Conservation (phyloP, 2,329 filamentous ascomycete species). For the Neonectria ditissima region DNA sequence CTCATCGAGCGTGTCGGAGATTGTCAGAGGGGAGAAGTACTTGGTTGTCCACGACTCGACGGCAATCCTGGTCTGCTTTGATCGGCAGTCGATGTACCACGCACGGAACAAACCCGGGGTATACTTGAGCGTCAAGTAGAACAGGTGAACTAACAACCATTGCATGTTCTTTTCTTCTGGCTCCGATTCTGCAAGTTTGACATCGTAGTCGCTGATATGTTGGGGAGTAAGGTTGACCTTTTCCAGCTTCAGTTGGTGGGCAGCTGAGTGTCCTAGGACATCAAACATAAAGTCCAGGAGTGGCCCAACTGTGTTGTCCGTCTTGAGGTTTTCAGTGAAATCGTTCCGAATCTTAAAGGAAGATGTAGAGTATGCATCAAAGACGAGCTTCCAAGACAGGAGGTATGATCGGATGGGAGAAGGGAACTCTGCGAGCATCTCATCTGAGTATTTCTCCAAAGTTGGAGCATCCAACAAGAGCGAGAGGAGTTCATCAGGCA, state of each 20-base stretch:
- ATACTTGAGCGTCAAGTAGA: slow-evolving; percentile 83
- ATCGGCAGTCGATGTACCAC: slow-evolving; percentile 87
- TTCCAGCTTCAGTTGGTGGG: slow-evolving; percentile 79
- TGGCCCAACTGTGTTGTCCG: slow-evolving; percentile 74
- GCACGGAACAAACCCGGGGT: slow-evolving; percentile 81
- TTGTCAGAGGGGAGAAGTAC: slow-evolving; percentile 79
- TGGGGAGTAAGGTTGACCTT: slow-evolving; percentile 70
- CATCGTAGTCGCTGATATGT: slow-evolving; percentile 67
- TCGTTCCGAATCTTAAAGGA: slow-evolving; percentile 85
- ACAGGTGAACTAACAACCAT: slow-evolving; percentile 87
- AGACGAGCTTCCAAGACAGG: slow-evolving; percentile 89
- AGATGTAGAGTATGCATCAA: slow-evolving; percentile 83
- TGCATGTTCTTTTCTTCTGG: slow-evolving; percentile 79
- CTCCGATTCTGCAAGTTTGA: slow-evolving; percentile 66
- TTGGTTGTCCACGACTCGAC: slow-evolving; percentile 89
- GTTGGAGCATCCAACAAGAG: slow-evolving; percentile 83
- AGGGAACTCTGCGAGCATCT: slow-evolving; percentile 76
- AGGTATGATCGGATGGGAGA: slow-evolving; percentile 81
- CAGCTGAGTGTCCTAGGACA: slow-evolving; percentile 82
- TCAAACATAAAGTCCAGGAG: slow-evolving; percentile 86
- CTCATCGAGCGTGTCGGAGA: slow-evolving; percentile 73
- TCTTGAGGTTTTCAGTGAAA: slow-evolving; percentile 83
- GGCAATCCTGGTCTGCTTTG: slow-evolving; percentile 81
- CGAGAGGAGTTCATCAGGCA: slow-evolving; percentile 88
- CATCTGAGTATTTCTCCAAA: slow-evolving; percentile 73